A percentile compares a stretch with the other conserved stretches of the same genome.
Conservation (phyloP, 345 rosid species). For the Populus simonii region DNA sequence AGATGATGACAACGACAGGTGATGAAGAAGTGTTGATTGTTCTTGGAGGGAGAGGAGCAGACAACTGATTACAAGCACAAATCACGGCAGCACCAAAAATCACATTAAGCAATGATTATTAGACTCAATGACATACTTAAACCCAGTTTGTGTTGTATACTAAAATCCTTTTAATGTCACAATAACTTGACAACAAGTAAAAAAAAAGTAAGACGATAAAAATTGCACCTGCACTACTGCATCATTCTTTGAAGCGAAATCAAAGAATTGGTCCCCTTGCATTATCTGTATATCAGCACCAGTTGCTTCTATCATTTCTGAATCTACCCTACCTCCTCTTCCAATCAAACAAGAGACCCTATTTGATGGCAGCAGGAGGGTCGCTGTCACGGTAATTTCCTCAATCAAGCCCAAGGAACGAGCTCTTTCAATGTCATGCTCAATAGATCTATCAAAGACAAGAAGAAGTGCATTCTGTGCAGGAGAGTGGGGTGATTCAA, state of each 20-base stretch:
- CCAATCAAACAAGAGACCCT: constrained; percentile 25
- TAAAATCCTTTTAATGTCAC: too few species aligned
- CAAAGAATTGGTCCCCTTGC: constrained; percentile 27
- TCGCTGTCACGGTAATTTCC: constrained; percentile 42
- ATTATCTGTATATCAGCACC: constrained; percentile 44
- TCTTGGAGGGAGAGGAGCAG: not conserved
- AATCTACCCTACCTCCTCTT: constrained; percentile 21
- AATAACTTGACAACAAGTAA: too few species aligned
- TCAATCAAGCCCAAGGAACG: constrained; percentile 23
- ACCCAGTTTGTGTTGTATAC: too few species aligned
- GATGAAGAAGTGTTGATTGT: not conserved
- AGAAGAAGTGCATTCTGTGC: constrained; percentile 57
- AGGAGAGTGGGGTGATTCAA: constrained; percentile 48
- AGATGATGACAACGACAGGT: not conserved
- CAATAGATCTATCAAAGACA: constrained; percentile 58
- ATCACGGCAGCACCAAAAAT: too few species aligned
- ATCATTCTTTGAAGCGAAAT: constrained; percentile 37
- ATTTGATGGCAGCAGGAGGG: constrained; percentile 46
- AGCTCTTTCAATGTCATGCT: constrained; percentile 43
- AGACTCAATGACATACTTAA: too few species aligned
- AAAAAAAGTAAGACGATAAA: not conserved
- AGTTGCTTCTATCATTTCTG: constrained; percentile 30
- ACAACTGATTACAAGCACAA: too few species aligned
- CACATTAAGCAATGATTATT: too few species aligned
- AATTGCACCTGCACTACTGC: constrained; percentile 50